Evolutionary conservation across 2,329 filamentous ascomycete genomes (phyloP), one percentile per base, ranked within the genome.

Genomic region (Pezicula carpinea): DNA sequence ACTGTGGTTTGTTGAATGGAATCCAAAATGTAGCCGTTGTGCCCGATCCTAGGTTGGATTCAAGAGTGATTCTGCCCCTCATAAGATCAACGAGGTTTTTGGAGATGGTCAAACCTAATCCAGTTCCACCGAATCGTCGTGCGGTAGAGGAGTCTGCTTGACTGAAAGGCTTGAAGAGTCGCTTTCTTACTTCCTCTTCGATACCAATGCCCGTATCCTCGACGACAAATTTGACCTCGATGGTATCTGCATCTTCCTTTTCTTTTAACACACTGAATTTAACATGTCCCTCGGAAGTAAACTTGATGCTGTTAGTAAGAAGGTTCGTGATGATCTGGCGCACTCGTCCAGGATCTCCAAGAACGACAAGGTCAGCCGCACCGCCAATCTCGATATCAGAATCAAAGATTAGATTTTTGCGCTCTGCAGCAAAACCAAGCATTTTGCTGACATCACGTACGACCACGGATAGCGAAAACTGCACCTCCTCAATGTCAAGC

Each of bases 321-420:
- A 92, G 69, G 58, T 91, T 92, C 2, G 84, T 89, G 33, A 92
- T 77, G 50, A 95, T 91, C 59, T 95, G 90, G 40, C 90, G 80
- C 26, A 95, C 73, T 31, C 89, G 79, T 10, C 89, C 88, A 7
- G 89, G 89, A 59, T 96, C 90, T 13, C 91, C 90, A 59, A 95
- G 82, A 3, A 96, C 88, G 39, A 90, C 83, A 47, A 93, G 70
- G 56, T 89, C 81, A 26, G 75, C 74, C 42, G 79, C 76, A 6
- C 87, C 77, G 1, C 74, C 69, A 6, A 80, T 51, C 8, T 42
- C 75, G 44, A 89, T 79, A 39, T 85, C 77, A 22, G 77, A 80
- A 33, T 78, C 73, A 59, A 90, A 91, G 7, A 80, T 80, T 4
- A 96, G 71, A 35, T 87, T 86, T 60, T 95, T 89, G 26, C 87